phyloP scores from a whole-genome alignment of 164 flowering plant genomes.

The Tetrastigma voinierianum region DNA sequence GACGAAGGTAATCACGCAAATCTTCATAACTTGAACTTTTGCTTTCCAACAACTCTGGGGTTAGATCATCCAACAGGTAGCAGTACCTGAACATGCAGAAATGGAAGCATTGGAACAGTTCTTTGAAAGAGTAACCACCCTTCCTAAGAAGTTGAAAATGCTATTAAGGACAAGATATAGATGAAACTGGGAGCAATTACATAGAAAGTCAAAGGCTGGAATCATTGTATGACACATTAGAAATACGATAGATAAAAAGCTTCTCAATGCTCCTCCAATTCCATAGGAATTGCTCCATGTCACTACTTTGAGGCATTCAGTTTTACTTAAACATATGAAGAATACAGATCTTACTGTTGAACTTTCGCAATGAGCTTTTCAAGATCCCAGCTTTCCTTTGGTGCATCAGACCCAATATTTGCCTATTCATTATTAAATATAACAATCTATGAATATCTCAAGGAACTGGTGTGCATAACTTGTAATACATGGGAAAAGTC shows the following conservation, averaged over 20 bases:
- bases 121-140: neutral
- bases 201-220: no score
- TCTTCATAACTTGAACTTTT: constrained; percentile 75
- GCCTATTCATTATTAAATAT: constrained; percentile 45
- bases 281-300: no score
- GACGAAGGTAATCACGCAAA: constrained; percentile 66
- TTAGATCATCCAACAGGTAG: constrained; percentile 83
- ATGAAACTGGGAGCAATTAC: no score
- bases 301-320: no score
- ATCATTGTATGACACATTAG: no score
- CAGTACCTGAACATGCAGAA: constrained; percentile 62
- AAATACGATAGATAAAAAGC: no score
- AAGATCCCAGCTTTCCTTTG: constrained; percentile 91
- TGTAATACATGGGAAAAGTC: neutral
- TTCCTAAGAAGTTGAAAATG: no score
- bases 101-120: neutral
- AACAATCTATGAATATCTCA: constrained; percentile 1
- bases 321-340: no score
- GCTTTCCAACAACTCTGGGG: constrained; percentile 63
- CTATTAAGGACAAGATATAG: no score
- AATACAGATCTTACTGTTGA: constrained; percentile 67
- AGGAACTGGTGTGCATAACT: neutral
- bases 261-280: no score
- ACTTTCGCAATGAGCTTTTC: constrained; percentile 87
- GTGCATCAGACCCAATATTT: constrained; percentile 83